Evolutionary conservation across 441 rosid genomes (phyloP).

Genomic region (Lepidium campestre): DNA sequence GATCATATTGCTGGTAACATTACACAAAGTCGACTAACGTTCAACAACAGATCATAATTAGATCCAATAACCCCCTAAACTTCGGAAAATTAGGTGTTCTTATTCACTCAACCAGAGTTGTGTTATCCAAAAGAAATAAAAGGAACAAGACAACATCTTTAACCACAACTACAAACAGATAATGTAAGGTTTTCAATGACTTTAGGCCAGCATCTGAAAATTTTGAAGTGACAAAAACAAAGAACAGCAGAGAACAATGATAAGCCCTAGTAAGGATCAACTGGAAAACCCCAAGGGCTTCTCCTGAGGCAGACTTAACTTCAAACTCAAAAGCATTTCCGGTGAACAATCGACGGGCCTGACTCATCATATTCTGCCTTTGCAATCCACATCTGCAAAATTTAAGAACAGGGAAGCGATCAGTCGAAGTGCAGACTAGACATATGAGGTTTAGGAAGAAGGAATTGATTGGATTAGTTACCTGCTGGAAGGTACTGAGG

Average conservation of each 20-base stretch:
- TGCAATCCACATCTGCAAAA: constrained; percentile 83
- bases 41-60: not conserved
- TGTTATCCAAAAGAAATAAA: not conserved
- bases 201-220: not conserved
- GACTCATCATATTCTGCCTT: constrained; percentile 82
- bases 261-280: not conserved
- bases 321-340: constrained; percentile 68
- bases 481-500: constrained; percentile 69
- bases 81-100: not conserved
- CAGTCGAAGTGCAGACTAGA: not conserved
- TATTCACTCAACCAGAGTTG: constrained; percentile 15
- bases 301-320: constrained; percentile 6
- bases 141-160: not conserved
- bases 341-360: constrained; percentile 80
- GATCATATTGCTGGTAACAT: not conserved
- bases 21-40: not conserved
- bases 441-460: not conserved
- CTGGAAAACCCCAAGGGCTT: constrained; percentile 6
- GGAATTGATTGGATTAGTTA: constrained; percentile 11
- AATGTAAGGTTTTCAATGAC: not conserved
- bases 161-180: constrained; percentile 13
- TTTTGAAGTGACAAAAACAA: constrained; percentile 6
- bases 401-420: not conserved
- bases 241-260: not conserved
- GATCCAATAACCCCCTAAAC: not conserved